A percentile compares a stretch with the other conserved stretches of the same genome.
Conservation (phyloP, 495 filamentous ascomycete species). For the Astrocystis sublimbata region DNA sequence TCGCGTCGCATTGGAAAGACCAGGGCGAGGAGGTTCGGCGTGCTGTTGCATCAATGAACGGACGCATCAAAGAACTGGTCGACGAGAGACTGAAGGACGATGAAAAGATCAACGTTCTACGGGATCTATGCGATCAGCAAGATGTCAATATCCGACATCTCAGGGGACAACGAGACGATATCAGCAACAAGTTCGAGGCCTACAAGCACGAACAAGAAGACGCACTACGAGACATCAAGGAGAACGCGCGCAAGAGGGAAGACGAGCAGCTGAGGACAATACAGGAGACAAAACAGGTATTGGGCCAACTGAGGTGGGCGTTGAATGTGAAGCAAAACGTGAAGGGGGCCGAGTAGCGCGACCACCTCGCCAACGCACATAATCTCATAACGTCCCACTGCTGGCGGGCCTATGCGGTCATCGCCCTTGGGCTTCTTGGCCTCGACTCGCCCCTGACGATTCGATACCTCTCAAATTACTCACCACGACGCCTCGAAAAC, state of each 20-base stretch:
- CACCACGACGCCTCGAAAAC: neutral
- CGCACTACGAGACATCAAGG: conserved; percentile 57
- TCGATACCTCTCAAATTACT: neutral
- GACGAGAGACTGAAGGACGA: conserved; percentile 58
- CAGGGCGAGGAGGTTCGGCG: conserved; percentile 61
- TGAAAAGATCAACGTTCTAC: conserved; percentile 56
- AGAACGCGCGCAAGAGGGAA: conserved; percentile 55
- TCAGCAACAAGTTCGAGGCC: conserved; percentile 56
- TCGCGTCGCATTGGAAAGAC: conserved; percentile 64
- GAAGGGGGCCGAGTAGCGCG: conserved; percentile 48
- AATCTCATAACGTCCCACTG: neutral
- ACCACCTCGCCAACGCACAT: neutral
- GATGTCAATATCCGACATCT: conserved; percentile 63
- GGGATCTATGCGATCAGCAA: conserved; percentile 69
- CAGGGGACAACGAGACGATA: conserved; percentile 59
- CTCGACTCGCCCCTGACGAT: neutral
- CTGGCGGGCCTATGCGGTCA: neutral
- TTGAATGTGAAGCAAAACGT: conserved; percentile 63
- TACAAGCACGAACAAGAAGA: conserved; percentile 67
- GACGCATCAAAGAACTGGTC: conserved; percentile 48
- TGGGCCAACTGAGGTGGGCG: conserved; percentile 69
- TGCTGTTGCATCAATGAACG: conserved; percentile 55
- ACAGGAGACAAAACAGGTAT: conserved; percentile 60
- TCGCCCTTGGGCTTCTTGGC: neutral
- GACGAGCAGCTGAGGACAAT: conserved; percentile 55